Evolutionary conservation across 2,329 filamentous ascomycete genomes (phyloP), one percentile per base, ranked within the genome.

Genomic region (Cryphonectria nitschkei): DNA sequence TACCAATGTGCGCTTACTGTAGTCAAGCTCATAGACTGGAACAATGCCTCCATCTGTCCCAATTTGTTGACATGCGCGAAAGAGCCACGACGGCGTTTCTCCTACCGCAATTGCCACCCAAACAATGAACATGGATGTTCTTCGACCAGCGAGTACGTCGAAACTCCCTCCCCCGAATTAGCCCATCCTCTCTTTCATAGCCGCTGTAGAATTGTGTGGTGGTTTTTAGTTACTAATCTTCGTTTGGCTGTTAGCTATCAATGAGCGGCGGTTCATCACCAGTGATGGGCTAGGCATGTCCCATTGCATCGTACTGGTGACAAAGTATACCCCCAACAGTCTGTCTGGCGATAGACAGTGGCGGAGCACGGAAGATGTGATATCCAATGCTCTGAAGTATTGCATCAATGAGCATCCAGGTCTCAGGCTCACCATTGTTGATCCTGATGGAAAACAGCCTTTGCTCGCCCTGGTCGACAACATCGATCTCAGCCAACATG

Each of bases 401-500:
- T 54, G 52, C 11, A 16, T 54, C 9, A 11, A 54, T 14, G 26
- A 54, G 52, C 52, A 54, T 54, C 52, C 52, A 14, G 52, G 52
- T 11, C 52, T 54, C 4, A 54, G 4, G 26, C 29, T 54, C n/a
- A 54, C n/a, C n/a, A 29, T 54, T 14, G n/a, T 54, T 13, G n/a
- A 54, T 11, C n/a, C 52, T 29, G 11, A 26, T 11, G 52, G 52
- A 14, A 54, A 54, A 54, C 52, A 11, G 52, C 52, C 52, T 19
- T 11, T n/a, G n/a, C 52, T 54, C 52, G 52, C 52, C 5, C n/a
- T 54, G 6, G 52, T 54, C 26, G 26, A 54, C n/a, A 54, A 8
- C 52, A 54, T 54, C n/a, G n/a, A 54, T 13, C n/a, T 54, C 52
- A 54, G n/a, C n/a, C n/a, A 54, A 54, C 52, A 54, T 19, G 52